Conservation (phyloP, 768 basidiomycete species). For the Mrakia blollopis region DNA sequence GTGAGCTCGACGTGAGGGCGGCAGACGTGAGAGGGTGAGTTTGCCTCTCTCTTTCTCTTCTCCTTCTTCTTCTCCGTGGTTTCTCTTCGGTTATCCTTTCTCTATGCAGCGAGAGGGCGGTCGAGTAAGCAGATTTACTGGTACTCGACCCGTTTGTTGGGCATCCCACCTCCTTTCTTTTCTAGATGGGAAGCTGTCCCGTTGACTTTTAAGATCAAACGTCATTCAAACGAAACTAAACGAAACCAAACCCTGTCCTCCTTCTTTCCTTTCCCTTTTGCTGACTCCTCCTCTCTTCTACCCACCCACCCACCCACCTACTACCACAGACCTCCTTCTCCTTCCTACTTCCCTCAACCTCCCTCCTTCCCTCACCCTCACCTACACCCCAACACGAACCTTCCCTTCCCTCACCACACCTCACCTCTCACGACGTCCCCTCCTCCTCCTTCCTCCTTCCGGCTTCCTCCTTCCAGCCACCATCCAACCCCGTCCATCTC, state of each 20-base stretch:
- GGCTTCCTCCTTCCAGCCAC: background rate
- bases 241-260: background rate
- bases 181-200: no score
- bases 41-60: no score
- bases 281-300: constrained; percentile 1
- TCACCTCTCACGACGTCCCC: background rate
- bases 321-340: background rate
- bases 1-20: background rate
- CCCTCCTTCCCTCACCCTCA: constrained; percentile 10
- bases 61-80: no score
- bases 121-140: no score
- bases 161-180: no score
- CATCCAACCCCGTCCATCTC: constrained; percentile 6
- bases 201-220: background rate
- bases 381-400: background rate
- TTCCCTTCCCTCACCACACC: background rate
- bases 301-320: background rate
- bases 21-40: background rate
- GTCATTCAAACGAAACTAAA: no score
- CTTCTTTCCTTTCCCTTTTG: background rate
- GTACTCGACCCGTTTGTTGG: no score
- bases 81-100: no score
- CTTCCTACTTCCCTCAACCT: constrained; percentile 24
- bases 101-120: no score
- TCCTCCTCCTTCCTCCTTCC: background rate